phyloP scores from a whole-genome alignment of 352 stramenopile species.

The Globisporangium uncinulatum region DNA sequence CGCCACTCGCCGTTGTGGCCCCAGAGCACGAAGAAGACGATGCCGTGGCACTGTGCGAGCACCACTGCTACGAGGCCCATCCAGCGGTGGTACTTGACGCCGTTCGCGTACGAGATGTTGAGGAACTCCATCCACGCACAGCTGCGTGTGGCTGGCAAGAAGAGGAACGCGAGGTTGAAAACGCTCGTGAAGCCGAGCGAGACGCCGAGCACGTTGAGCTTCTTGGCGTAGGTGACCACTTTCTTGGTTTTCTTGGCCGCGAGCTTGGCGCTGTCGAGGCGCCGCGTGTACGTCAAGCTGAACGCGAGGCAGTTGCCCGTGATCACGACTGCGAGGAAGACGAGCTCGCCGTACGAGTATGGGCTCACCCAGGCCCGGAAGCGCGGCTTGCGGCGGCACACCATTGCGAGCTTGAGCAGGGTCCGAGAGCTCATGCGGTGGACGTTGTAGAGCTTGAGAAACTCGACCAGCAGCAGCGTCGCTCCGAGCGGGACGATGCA shows the following conservation, averaged over 20 bases:
- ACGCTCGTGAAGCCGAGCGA: constrained; percentile 21
- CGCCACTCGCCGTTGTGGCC: constrained; percentile 14
- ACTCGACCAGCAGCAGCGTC: constrained; percentile 17
- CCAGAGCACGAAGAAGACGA: constrained; percentile 19
- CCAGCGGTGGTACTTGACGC: constrained; percentile 37
- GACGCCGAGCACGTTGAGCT: constrained; percentile 13
- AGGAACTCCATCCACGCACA: constrained; percentile 34
- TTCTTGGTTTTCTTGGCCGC: constrained; percentile 1
- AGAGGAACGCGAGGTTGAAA: constrained; percentile 36
- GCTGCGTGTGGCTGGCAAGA: constrained; percentile 27
- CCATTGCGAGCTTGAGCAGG: constrained; percentile 7
- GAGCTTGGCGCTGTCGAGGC: background rate
- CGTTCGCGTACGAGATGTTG: constrained; percentile 29
- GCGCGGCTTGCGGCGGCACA: constrained; percentile 20
- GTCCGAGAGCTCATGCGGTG: constrained; percentile 12
- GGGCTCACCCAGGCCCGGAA: constrained; percentile 5
- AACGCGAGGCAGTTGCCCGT: constrained; percentile 22
- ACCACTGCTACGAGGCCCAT: constrained; percentile 23
- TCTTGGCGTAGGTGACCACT: background rate
- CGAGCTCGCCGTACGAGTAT: constrained; percentile 20
- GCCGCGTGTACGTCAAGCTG: constrained; percentile 14
- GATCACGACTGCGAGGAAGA: constrained; percentile 20
- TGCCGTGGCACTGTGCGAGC: constrained; percentile 15
- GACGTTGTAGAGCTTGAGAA: constrained; percentile 15
- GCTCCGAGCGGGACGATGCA: constrained; percentile 16